Base-by-base conservation (phyloP, 768 basidiomycete species). In the Leccinum obscurum region DNA sequence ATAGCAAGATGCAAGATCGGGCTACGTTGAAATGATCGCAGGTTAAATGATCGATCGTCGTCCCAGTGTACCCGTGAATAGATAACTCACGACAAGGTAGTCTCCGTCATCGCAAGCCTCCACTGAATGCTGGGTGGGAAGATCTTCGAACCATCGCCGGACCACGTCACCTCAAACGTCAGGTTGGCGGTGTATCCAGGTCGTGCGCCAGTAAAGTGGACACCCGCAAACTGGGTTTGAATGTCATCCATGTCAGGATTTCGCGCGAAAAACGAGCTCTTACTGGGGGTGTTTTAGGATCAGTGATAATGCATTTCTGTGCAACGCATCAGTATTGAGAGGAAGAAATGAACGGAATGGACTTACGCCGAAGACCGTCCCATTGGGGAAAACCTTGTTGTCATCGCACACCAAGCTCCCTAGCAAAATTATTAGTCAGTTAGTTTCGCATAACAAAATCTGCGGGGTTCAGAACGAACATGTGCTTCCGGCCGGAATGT, bases 321-420 rank as follows among this genome's bases (percentile, higher is more conserved):
- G 44, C 7, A 10, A 54, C 10, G 7, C 15, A 24, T 62, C 1
- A 54, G 24, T 30, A 1, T 37, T n/a, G 24, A 14, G 22, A 4
- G 3, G 14, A 54, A 46, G 7, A 10, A n/a, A 54, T 4, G 14
- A 44, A 28, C 11, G 32, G 30, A 56, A 57, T 0, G 6, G 6
- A 0, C 56, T 2, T 13, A 63, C 62, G 52, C 34, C 39, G 32
- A 63, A 63, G 56, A 60, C 62, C 24, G 56, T 3, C 0, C 56
- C 62, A 3, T 57, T 26, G 1, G 62, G 59, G 41, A 63, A 63
- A 20, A 63, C 35, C 28, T 15, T 11, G 10, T 62, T 55, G 22
- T 63, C 49, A 2, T 55, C 41, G 20, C 62, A 61, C 0, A n/a
- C 6, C 60, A 63, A 39, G 13, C 39, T 39, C 62, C 56, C 60